Percentiles rank a stretch among this genome's conserved stretches.
phyloP scores from a whole-genome alignment of 495 filamentous ascomycete species.

The Tuber microsphaerosporum region DNA sequence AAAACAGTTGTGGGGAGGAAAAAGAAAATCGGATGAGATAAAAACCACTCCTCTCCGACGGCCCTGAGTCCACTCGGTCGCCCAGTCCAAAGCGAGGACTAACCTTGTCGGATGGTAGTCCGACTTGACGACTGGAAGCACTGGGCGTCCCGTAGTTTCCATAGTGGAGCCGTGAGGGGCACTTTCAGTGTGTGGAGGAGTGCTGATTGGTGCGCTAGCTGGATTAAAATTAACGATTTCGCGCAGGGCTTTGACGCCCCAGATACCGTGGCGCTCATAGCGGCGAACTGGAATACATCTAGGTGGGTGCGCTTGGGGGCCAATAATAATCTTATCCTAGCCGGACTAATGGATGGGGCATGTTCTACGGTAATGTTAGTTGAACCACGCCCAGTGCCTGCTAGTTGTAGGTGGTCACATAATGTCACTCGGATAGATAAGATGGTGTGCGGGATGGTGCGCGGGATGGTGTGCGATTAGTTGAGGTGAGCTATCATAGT shows the following conservation, averaged over 20 bases:
- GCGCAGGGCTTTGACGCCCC: slow-evolving; percentile 49
- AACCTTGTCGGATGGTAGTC: too few relatives aligned
- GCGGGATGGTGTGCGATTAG: not conserved
- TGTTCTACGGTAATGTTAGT: slow-evolving; percentile 46
- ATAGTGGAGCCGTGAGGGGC: too few relatives aligned
- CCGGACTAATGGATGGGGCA: slow-evolving; percentile 48
- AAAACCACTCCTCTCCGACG: too few relatives aligned
- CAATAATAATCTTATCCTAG: slow-evolving; percentile 18
- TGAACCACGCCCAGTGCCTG: slow-evolving; percentile 3
- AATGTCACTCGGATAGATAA: not conserved
- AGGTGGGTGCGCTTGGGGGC: slow-evolving; percentile 54
- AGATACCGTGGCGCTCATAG: slow-evolving; percentile 7
- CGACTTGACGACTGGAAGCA: too few relatives aligned
- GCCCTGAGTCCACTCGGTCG: too few relatives aligned
- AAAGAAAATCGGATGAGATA: too few relatives aligned
- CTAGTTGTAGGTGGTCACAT: not conserved
- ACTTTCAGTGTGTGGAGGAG: slow-evolving; percentile 50
- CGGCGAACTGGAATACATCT: slow-evolving; percentile 42
- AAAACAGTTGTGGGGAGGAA: too few relatives aligned
- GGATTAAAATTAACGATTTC: slow-evolving; percentile 51
- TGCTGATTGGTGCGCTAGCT: slow-evolving; percentile 47
- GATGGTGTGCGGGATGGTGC: not conserved
- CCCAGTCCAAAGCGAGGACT: too few relatives aligned
- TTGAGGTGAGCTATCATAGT: not conserved
- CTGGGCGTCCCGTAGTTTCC: too few relatives aligned